Evolutionary conservation across 2,329 filamentous ascomycete genomes (phyloP).

Genomic region (Nemania diffusa): DNA sequence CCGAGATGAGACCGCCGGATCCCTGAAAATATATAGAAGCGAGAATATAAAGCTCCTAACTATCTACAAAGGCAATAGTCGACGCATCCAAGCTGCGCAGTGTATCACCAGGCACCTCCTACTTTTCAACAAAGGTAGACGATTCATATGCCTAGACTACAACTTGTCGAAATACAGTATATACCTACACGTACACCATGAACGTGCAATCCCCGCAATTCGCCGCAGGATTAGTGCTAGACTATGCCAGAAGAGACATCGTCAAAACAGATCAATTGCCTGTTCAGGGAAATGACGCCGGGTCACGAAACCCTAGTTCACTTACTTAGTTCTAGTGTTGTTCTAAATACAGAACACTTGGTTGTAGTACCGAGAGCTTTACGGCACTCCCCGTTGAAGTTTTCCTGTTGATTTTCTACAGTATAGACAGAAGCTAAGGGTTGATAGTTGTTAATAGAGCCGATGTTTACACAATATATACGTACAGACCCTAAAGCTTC

Average conservation of each 20-base stretch:
- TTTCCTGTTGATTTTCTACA: neutral
- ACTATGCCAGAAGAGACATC: neutral
- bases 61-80: neutral
- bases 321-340: neutral
- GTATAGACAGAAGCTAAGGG: too few relatives aligned
- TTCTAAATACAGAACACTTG: too few relatives aligned
- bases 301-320: slow-evolving; percentile 21
- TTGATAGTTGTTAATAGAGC: neutral
- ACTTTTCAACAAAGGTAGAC: too few relatives aligned
- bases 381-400: slow-evolving; percentile 13
- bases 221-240: slow-evolving; percentile 4
- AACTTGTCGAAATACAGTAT: too few relatives aligned
- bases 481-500: neutral
- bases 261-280: slow-evolving; percentile 15
- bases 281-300: slow-evolving; percentile 10
- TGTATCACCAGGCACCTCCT: too few relatives aligned
- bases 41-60: slow-evolving; percentile 6
- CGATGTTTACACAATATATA: neutral
- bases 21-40: slow-evolving; percentile 12
- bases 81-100: too few relatives aligned
- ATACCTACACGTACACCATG: neutral
- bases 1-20: neutral
- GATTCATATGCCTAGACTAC: too few relatives aligned
- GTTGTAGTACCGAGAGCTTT: too few relatives aligned
- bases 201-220: neutral